Evolutionary conservation across 345 rosid genomes (phyloP), one percentile per base, ranked within the genome.

Genomic region (Hevea brasiliensis): DNA sequence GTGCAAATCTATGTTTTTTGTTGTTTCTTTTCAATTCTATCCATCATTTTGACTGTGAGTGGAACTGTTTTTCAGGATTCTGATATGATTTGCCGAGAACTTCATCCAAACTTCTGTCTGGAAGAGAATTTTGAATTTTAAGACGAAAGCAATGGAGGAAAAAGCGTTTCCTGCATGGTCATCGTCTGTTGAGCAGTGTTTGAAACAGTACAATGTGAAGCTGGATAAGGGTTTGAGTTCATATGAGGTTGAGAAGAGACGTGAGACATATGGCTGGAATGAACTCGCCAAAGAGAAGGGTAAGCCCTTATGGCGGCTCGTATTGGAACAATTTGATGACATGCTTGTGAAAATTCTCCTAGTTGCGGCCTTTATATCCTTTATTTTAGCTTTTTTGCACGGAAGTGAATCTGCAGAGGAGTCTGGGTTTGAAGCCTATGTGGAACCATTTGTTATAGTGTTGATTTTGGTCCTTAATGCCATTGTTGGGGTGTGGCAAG

Each of bases 401-500:
- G 87, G 88, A 53, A 69, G 71, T 72, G 89, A 87, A 37, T 57
- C 83, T 4, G 88, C 60, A 21, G 84, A 83, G 61, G 85, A 86
- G 55, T 79, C 88, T 21, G 89, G 91, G 32, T 84, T 89, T 42
- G 92, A 86, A 78, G 89, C 92, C 15, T 94, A 87, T 67, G 94
- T 94, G 41, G 98, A 94, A 72, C 98, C 98, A 0, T 82, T 94
- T 60, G 98, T 94, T 61, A 94, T 94, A 60, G 74, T 92, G 9
- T 80, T 94, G 84, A 94, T 94, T 65, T 77, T 94, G 66, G 73
- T 88, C 53, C 82, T 92, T 13, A 94, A 92, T 73, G 97, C 97
- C 66, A 76, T 89, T 71, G 96, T 94, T 58, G 98, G 98, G 57
- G 94, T 92, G 27, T 94, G 97, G 97, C 98, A 94, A 88, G 98